phyloP scores from a whole-genome alignment of 129 eudicot genomes.

The Chrysanthemum seticuspe region DNA sequence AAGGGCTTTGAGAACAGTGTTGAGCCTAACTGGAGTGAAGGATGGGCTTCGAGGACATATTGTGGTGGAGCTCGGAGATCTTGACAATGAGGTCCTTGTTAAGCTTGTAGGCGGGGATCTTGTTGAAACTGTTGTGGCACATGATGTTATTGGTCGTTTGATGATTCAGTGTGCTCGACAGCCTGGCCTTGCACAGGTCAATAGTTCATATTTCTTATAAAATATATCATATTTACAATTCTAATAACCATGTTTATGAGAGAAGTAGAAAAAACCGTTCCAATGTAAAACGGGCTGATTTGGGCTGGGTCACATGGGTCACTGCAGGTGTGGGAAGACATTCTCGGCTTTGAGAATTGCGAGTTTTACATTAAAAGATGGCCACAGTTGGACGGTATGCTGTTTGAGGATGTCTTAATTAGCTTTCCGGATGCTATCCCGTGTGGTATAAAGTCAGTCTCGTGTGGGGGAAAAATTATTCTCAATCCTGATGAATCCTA shows the following conservation, averaged over 20 bases:
- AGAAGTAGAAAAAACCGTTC: background rate
- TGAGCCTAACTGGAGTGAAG: constrained; percentile 82
- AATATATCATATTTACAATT: background rate
- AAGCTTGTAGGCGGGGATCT: constrained; percentile 91
- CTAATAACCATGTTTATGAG: background rate
- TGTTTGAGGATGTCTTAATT: constrained; percentile 72
- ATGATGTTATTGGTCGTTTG: constrained; percentile 89
- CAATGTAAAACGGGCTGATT: background rate
- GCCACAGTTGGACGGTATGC: constrained; percentile 88
- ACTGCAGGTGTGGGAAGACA: constrained; percentile 86
- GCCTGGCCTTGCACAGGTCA: constrained; percentile 96
- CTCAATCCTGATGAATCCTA: constrained; percentile 83
- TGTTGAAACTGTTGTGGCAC: constrained; percentile 92
- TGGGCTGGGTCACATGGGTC: background rate
- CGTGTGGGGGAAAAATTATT: constrained; percentile 67
- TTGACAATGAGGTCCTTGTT: constrained; percentile 85
- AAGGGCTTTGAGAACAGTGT: constrained; percentile 79
- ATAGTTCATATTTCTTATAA: constrained; percentile 1
- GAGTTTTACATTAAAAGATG: constrained; percentile 88
- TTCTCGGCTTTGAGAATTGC: constrained; percentile 86
- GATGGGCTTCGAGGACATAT: constrained; percentile 81
- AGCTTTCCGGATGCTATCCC: constrained; percentile 94
- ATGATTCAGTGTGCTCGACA: constrained; percentile 96
- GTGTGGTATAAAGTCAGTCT: constrained; percentile 75
- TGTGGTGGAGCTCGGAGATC: constrained; percentile 86